Evolutionary conservation across 2,329 filamentous ascomycete species (phyloP), one percentile per base, ranked within the genome.

Genomic region (Neocatenulostroma microsporum): DNA sequence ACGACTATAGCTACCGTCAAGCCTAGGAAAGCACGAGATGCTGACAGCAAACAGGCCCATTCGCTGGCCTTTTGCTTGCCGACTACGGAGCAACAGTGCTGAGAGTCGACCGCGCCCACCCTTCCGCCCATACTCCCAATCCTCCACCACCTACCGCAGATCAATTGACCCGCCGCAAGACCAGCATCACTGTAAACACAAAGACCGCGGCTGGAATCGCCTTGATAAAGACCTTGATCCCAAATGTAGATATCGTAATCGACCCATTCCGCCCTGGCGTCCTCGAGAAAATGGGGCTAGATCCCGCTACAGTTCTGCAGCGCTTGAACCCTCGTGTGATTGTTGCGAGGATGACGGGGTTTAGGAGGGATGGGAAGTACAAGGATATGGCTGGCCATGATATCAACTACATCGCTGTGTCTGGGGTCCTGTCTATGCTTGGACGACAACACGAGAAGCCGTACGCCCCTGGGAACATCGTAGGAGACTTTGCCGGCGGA

Each of bases 401-500:
- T 58, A 94, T 95, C 60, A 95, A 96, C 57, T 96, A 96, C 62
- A 80, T 96, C 27, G 85, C 88, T 32, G 84, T 94, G 0, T 83
- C 82, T 0, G 89, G 89, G 0, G 80, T 83, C 1, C 64, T 96
- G 19, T 72, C 73, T 0, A 69, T 94, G 62, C 73, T 96, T 3
- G 89, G 89, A 1, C 69, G 82, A 1, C 66, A 67, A 19, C 73
- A 70, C 12, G 74, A 80, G 54, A 78, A 76, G 46, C 89, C 89
- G 1, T 79, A 82, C 43, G 73, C 88, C 13, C 91, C 91, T 0
- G 76, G 69, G 5, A 96, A 96, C 54, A 72, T 96, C 13, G 65
- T 96, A 1, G 89, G 78, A 0, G 89, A 96, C 58, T 96, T 96
- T 49, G 91, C 84, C 0, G 89, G 87, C 21, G 89, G 89, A 14